Conservation (phyloP, 2,329 filamentous ascomycete genomes). For the Fusarium albidum region DNA sequence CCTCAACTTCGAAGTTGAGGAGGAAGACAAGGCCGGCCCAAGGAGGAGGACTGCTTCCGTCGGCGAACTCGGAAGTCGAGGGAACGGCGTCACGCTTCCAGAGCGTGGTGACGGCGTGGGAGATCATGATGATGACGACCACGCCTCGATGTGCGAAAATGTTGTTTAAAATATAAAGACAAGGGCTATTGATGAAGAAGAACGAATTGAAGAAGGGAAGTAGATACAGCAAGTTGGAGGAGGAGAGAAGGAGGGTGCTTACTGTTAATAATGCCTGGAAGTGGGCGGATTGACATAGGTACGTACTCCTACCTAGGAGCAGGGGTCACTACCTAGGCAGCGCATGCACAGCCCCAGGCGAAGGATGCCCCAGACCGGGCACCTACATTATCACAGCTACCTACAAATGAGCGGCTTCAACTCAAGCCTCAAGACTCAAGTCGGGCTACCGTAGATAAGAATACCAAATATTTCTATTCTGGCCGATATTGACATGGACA, state of each 20-base stretch:
- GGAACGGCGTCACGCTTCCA: conserved; percentile 46
- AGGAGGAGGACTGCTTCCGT: conserved; percentile 14
- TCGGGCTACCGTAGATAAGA: no score
- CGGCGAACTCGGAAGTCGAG: conserved; percentile 6
- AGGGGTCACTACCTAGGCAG: no score
- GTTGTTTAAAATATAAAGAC: background rate
- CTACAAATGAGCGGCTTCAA: no score
- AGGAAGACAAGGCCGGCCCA: conserved; percentile 52
- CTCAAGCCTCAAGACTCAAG: no score
- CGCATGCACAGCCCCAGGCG: no score
- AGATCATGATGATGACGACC: conserved; percentile 32
- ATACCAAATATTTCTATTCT: no score
- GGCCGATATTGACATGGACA: background rate
- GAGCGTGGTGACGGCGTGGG: conserved; percentile 25
- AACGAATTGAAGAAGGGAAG: conserved; percentile 1
- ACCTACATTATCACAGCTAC: no score
- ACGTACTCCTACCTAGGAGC: no score
- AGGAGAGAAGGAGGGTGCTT: conserved; percentile 8
- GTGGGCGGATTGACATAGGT: no score
- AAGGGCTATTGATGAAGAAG: background rate
- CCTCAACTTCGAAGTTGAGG: conserved; percentile 47
- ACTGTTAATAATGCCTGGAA: no score
- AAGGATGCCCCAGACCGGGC: no score
- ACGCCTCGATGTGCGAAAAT: background rate
- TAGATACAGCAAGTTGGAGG: conserved; percentile 1